phyloP scores from a whole-genome alignment of 2,329 filamentous ascomycete genomes.

The Colletotrichum camelliae region DNA sequence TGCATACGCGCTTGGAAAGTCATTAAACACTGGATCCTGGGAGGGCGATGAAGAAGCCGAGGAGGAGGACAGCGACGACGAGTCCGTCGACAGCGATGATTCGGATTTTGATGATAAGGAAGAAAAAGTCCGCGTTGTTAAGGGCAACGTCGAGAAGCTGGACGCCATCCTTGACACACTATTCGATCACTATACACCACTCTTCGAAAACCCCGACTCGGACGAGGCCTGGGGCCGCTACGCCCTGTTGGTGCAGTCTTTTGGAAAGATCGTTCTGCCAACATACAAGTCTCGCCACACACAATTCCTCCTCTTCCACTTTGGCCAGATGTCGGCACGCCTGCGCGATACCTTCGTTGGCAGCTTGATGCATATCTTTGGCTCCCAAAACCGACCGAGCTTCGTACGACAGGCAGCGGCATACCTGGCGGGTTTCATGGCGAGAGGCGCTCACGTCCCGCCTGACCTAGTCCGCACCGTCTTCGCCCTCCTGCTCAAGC shows the following conservation, averaged over 20 bases:
- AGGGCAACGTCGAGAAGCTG: conserved; percentile 87
- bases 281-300: conserved; percentile 92
- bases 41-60: conserved; percentile 62
- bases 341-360: conserved; percentile 85
- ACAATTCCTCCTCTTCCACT: conserved; percentile 96
- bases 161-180: conserved; percentile 88
- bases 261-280: conserved; percentile 85
- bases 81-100: conserved; percentile 75
- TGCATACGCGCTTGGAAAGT: conserved; percentile 54
- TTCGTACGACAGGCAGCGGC: conserved; percentile 78
- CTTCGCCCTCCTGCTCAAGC: conserved; percentile 77
- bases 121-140: conserved; percentile 72
- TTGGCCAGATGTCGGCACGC: conserved; percentile 80
- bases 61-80: conserved; percentile 70
- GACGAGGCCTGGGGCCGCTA: conserved; percentile 75
- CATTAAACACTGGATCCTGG: conserved; percentile 40
- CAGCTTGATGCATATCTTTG: conserved; percentile 69
- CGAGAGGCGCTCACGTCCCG: conserved; percentile 83
- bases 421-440: conserved; percentile 94
- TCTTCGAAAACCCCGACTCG: conserved; percentile 72
- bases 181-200: conserved; percentile 80
- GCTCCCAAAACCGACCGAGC: conserved; percentile 40
- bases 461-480: conserved; percentile 80
- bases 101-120: conserved; percentile 68
- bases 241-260: conserved; percentile 82